Evolutionary conservation across 495 filamentous ascomycete genomes (phyloP).

Genomic region (Penicillium manginii): DNA sequence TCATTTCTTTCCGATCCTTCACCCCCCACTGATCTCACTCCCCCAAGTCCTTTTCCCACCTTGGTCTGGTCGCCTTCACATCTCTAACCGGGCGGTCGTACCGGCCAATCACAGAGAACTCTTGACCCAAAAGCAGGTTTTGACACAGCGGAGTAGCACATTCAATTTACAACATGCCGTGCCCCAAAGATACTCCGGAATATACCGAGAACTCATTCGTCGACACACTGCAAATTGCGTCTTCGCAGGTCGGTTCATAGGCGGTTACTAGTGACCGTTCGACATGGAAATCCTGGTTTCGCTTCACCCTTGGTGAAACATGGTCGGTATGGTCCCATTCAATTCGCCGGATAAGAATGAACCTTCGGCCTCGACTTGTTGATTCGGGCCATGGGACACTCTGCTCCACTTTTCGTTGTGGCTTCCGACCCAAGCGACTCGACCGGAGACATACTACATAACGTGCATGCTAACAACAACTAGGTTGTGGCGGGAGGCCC

Average conservation of each 20-base stretch:
- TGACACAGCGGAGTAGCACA: conserved; percentile 11
- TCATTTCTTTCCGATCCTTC: not conserved
- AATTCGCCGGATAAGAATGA: not conserved
- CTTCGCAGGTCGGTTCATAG: not conserved
- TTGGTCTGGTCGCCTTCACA: conserved; percentile 6
- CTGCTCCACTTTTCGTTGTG: not conserved
- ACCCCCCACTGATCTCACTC: not conserved
- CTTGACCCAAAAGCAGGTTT: conserved; percentile 32
- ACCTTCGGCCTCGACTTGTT: not conserved
- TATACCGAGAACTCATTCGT: conserved; percentile 11
- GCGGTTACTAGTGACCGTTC: not conserved
- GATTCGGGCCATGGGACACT: not conserved
- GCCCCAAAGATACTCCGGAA: conserved; percentile 9
- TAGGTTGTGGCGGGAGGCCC: too few relatives aligned
- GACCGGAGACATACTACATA: too few relatives aligned
- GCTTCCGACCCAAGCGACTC: not conserved
- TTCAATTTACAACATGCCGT: conserved; percentile 14
- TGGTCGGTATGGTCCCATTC: not conserved
- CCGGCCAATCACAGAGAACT: conserved; percentile 28
- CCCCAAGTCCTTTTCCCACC: not conserved
- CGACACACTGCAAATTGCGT: not conserved
- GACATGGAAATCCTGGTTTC: conserved; percentile 1
- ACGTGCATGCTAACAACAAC: too few relatives aligned
- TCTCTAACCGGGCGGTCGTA: conserved; percentile 25
- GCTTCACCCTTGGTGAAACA: not conserved